Percentiles rank a stretch among this genome's conserved stretches.
Evolutionary conservation across 495 filamentous ascomycete genomes (phyloP).

Genomic region (Trichoderma reesei): DNA sequence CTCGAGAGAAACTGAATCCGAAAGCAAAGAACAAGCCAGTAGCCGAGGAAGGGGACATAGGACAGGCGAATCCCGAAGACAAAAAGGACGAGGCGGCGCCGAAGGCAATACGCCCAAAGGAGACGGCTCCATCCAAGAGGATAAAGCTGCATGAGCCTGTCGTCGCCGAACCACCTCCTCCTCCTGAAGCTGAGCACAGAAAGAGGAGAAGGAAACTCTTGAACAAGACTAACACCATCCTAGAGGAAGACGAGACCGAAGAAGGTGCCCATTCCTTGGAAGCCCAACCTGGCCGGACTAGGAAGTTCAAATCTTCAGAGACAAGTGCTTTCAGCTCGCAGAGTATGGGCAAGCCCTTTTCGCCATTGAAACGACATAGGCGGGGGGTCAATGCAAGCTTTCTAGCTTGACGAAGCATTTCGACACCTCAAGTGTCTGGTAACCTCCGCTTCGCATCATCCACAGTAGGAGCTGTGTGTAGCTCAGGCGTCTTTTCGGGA

Average conservation of each 20-base stretch:
- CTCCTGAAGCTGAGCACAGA: background rate
- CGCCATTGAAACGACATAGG: slow-evolving; percentile 72
- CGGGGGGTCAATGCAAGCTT: slow-evolving; percentile 47
- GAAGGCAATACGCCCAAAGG: background rate
- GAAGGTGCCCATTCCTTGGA: slow-evolving; percentile 32
- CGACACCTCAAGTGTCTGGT: background rate
- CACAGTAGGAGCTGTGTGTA: background rate
- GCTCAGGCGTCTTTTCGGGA: background rate
- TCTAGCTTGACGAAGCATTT: slow-evolving; percentile 26
- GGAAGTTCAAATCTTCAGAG: slow-evolving; percentile 18
- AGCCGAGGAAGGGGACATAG: background rate
- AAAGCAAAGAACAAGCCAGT: background rate
- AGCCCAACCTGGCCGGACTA: slow-evolving; percentile 21
- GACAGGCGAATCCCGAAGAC: slow-evolving; percentile 13
- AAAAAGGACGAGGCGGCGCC: slow-evolving; percentile 15
- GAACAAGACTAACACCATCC: slow-evolving; percentile 56
- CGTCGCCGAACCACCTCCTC: background rate
- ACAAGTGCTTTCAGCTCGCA: slow-evolving; percentile 28
- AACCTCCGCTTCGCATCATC: background rate
- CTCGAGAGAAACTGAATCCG: background rate
- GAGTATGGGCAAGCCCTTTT: slow-evolving; percentile 47
- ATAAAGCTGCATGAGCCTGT: background rate
- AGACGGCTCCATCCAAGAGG: slow-evolving; percentile 10
- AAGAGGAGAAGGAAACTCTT: slow-evolving; percentile 65
- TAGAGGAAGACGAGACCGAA: slow-evolving; percentile 63